Conservation (phyloP, 768 basidiomycete species). For the Xerocomellus amylosporus region DNA sequence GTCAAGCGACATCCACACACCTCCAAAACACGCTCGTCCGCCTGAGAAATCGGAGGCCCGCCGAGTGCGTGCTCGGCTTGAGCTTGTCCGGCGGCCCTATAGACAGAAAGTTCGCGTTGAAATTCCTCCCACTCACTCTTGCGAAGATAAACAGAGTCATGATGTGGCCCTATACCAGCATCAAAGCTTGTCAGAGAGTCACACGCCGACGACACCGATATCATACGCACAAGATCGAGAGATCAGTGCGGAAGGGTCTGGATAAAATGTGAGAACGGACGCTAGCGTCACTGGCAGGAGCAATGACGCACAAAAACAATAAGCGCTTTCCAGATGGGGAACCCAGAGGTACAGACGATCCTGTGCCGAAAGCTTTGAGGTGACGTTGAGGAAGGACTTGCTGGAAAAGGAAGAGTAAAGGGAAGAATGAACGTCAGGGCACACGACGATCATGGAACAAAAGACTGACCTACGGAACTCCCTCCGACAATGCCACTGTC, state of each 20-base stretch:
- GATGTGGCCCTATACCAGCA: constrained; percentile 19
- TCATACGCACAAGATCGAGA: constrained; percentile 14
- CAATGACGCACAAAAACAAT: constrained; percentile 22
- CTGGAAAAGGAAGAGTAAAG: constrained; percentile 3
- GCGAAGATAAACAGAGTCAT: constrained; percentile 12
- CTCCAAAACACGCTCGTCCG: neutral
- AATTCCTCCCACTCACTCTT: constrained; percentile 16
- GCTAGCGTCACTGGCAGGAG: neutral
- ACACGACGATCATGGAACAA: neutral
- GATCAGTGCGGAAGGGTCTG: neutral
- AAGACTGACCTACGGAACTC: constrained; percentile 17
- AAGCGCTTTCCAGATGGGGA: constrained; percentile 22
- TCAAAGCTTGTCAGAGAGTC: neutral
- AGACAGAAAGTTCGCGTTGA: neutral
- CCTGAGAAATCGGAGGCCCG: neutral
- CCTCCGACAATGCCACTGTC: constrained; percentile 23
- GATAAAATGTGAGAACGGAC: neutral
- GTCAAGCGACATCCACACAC: neutral
- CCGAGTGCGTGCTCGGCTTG: neutral
- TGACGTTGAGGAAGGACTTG: constrained; percentile 8
- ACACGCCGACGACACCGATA: neutral
- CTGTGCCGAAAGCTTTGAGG: neutral
- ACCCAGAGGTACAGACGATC: constrained; percentile 12
- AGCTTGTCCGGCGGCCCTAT: neutral
- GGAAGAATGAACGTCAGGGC: neutral